Conservation (phyloP, 257 asterid species). For the Solanum gracilifrons region DNA sequence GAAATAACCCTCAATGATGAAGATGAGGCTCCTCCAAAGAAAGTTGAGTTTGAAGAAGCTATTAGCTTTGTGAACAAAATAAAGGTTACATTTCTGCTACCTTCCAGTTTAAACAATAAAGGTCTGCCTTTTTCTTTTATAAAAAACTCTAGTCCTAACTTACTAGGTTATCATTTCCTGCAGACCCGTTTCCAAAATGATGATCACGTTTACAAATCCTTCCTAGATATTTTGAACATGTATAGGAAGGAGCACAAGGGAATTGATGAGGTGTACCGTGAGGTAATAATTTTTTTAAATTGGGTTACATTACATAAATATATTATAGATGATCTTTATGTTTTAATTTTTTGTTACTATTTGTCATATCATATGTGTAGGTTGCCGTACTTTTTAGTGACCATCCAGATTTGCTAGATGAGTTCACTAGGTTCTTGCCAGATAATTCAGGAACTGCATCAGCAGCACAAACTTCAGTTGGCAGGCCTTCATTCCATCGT, state of each 20-base stretch:
- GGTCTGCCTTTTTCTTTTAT: background rate
- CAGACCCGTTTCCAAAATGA: constrained; percentile 91
- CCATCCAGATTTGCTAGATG: constrained; percentile 91
- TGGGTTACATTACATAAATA: background rate
- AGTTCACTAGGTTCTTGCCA: constrained; percentile 91
- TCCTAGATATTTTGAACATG: constrained; percentile 95
- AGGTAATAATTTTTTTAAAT: constrained; percentile 34
- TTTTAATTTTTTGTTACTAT: background rate
- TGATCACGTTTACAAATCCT: constrained; percentile 89
- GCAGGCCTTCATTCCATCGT: constrained; percentile 44
- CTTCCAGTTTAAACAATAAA: background rate
- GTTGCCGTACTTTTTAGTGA: constrained; percentile 76
- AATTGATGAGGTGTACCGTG: constrained; percentile 84
- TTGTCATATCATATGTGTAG: constrained; percentile 21
- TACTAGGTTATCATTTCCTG: constrained; percentile 12
- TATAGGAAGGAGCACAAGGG: constrained; percentile 95
- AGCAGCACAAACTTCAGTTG: constrained; percentile 50
- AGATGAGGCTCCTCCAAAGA: constrained; percentile 82
- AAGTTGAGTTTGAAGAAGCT: constrained; percentile 95
- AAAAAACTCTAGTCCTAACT: background rate
- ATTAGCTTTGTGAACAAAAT: constrained; percentile 92
- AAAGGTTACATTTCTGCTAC: constrained; percentile 42
- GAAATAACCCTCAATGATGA: constrained; percentile 85
- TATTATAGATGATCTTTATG: background rate
- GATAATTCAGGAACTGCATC: constrained; percentile 64